Percentiles rank a stretch among this genome's conserved stretches.
Evolutionary conservation across 1,139 yeast genomes (phyloP).

Genomic region (Kazachstania sp.): DNA sequence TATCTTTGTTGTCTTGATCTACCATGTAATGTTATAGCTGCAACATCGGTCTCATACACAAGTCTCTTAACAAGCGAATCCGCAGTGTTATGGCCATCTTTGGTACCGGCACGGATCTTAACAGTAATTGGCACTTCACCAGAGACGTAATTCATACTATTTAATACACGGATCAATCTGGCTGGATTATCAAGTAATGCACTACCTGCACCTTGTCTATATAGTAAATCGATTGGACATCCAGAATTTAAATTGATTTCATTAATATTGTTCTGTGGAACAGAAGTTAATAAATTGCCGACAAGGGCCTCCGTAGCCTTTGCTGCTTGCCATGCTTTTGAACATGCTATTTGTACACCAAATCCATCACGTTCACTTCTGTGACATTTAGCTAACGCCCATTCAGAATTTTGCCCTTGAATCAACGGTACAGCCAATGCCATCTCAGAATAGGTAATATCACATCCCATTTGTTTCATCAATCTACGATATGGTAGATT

Average conservation of each 20-base stretch:
- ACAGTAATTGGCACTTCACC: constrained; percentile 89
- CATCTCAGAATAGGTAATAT: constrained; percentile 92
- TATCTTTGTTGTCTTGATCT: constrained; percentile 94
- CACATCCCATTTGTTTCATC: constrained; percentile 88
- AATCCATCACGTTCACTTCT: constrained; percentile 73
- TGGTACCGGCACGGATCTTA: constrained; percentile 85
- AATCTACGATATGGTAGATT: constrained; percentile 89
- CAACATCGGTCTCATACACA: constrained; percentile 69
- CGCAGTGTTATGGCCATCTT: constrained; percentile 83
- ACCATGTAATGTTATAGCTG: constrained; percentile 91
- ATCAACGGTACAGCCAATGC: constrained; percentile 74
- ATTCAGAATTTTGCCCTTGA: constrained; percentile 86
- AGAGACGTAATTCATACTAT: constrained; percentile 82
- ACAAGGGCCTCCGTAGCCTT: constrained; percentile 79
- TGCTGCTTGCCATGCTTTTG: constrained; percentile 89
- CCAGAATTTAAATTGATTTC: constrained; percentile 93
- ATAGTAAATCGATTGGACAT: constrained; percentile 90
- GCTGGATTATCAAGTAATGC: constrained; percentile 90
- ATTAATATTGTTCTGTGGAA: constrained; percentile 35
- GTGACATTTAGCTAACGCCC: constrained; percentile 96
- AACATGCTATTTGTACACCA: constrained; percentile 88
- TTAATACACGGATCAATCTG: constrained; percentile 63
- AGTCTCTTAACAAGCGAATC: constrained; percentile 60
- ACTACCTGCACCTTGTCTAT: constrained; percentile 91
- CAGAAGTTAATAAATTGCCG: constrained; percentile 9